These are phyloP conservation scores for Colletotrichum sansevieriae DNA, from an alignment of 2,329 filamentous ascomycete genomes.

Conservation along the genomic window DNA sequence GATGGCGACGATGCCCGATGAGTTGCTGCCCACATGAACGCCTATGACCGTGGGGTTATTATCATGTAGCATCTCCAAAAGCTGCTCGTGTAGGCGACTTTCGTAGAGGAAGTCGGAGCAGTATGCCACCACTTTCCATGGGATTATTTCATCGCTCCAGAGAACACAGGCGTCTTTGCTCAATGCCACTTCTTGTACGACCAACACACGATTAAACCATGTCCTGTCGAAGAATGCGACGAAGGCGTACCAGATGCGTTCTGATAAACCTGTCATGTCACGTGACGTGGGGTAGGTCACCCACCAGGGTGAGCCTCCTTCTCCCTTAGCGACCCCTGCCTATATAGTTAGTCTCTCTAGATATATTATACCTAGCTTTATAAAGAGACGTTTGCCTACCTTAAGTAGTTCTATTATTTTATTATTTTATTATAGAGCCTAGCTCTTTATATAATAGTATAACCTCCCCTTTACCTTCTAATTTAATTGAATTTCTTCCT, in stretches of 20 bases:
- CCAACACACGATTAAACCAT: slow-evolving; percentile 42
- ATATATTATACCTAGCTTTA: no score
- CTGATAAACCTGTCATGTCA: not conserved
- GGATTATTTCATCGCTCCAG: slow-evolving; percentile 31
- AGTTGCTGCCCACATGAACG: slow-evolving; percentile 24
- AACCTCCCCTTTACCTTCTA: no score
- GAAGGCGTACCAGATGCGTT: slow-evolving; percentile 34
- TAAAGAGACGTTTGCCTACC: no score
- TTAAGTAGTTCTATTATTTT: no score
- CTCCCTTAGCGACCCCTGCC: no score
- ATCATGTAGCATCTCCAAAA: slow-evolving; percentile 26
- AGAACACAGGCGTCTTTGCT: slow-evolving; percentile 35
- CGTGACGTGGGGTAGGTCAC: no score
- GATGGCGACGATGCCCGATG: slow-evolving; percentile 31
- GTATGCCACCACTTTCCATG: slow-evolving; percentile 34
- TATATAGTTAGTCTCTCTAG: no score
- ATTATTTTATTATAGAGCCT: no score
- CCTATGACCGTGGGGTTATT: slow-evolving; percentile 27
- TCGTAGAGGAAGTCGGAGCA: slow-evolving; percentile 34
- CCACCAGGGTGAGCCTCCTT: no score
- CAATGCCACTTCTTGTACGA: slow-evolving; percentile 41
- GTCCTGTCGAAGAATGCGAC: slow-evolving; percentile 38
- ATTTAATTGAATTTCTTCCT: no score
- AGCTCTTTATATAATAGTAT: no score
- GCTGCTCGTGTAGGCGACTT: slow-evolving; percentile 28